phyloP scores from a whole-genome alignment of 352 stramenopile genomes.

The Blastocystis sp. region DNA sequence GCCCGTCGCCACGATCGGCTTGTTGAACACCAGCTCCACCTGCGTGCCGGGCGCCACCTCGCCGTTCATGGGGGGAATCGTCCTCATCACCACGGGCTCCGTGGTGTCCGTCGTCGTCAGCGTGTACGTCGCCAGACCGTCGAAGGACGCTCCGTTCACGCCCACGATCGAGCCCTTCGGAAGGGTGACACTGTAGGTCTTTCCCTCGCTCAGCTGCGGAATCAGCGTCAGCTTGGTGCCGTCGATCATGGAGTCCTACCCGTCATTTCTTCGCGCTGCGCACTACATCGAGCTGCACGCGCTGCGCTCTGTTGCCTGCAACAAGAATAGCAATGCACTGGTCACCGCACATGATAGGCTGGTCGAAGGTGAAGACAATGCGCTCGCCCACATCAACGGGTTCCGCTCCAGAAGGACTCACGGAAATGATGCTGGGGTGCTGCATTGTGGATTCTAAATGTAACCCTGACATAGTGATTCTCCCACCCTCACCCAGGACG shows the following conservation, averaged over 20 bases:
- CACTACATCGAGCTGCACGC: slow-evolving; percentile 12
- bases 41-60: neutral
- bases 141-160: neutral
- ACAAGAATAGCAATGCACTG: slow-evolving; percentile 10
- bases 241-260: slow-evolving; percentile 39
- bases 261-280: neutral
- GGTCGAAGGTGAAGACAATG: slow-evolving; percentile 39
- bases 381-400: slow-evolving; percentile 5
- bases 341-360: slow-evolving; percentile 20
- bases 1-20: slow-evolving; percentile 1
- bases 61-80: neutral
- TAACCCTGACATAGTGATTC: neutral
- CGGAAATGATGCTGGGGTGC: slow-evolving; percentile 33
- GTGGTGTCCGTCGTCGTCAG: neutral
- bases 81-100: slow-evolving; percentile 28
- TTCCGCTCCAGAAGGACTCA: neutral
- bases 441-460: neutral
- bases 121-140: slow-evolving; percentile 22
- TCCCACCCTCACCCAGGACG: slow-evolving; percentile 6
- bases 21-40: slow-evolving; percentile 35
- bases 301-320: neutral
- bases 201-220: slow-evolving; percentile 21
- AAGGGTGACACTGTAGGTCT: slow-evolving; percentile 24
- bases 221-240: neutral
- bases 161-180: slow-evolving; percentile 48